Evolutionary conservation across 345 rosid species (phyloP).

Genomic region (Lepidium didymum): DNA sequence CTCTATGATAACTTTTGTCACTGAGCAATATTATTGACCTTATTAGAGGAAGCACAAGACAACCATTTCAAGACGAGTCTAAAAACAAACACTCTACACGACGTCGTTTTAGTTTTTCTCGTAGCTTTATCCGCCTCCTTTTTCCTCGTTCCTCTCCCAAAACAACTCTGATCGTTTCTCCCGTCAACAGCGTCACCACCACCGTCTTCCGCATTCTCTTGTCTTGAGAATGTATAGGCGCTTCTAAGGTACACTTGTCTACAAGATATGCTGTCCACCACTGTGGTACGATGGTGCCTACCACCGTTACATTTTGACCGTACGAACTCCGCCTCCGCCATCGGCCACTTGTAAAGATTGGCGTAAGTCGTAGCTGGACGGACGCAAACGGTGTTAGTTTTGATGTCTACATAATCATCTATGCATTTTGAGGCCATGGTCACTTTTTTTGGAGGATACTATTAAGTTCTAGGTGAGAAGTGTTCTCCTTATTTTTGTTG

Average conservation of each 20-base stretch:
- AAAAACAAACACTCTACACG: neutral
- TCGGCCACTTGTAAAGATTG: slow-evolving; percentile 62
- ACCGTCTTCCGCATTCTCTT: slow-evolving; percentile 8
- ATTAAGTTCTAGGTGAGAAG: neutral
- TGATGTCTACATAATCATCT: slow-evolving; percentile 48
- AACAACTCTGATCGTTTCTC: neutral
- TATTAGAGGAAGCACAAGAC: slow-evolving; percentile 5
- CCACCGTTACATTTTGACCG: slow-evolving; percentile 29
- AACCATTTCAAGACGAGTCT: neutral
- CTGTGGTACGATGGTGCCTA: slow-evolving; percentile 8
- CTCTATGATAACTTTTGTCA: neutral
- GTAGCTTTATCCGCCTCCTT: neutral
- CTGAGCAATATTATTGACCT: neutral
- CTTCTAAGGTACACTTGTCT: slow-evolving; percentile 77
- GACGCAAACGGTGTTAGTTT: slow-evolving; percentile 36
- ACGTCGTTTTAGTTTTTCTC: neutral
- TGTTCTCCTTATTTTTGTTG: neutral
- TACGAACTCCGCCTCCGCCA: slow-evolving; percentile 50
- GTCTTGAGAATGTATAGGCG: slow-evolving; percentile 49
- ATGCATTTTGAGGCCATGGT: slow-evolving; percentile 57
- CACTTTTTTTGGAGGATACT: neutral
- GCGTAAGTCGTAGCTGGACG: slow-evolving; percentile 42
- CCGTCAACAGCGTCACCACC: neutral
- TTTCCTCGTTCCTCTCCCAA: neutral
- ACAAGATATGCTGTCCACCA: slow-evolving; percentile 58